Evolutionary conservation across 2,329 filamentous ascomycete species (phyloP).

Genomic region (Rachicladosporium sp.): DNA sequence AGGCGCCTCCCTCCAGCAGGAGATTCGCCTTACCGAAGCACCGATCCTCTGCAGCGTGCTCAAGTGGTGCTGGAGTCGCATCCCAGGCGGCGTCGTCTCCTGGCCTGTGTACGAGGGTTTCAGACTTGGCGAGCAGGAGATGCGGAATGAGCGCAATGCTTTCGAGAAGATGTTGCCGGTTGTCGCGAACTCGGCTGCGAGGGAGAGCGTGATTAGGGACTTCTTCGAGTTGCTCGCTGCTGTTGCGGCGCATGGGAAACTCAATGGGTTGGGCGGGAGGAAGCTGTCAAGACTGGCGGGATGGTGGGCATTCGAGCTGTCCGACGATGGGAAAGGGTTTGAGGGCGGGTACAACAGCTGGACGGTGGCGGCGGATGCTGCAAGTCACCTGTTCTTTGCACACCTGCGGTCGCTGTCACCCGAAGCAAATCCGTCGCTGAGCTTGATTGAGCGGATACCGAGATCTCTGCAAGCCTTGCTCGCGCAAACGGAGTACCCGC

Average conservation of each 20-base stretch:
- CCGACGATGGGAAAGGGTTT: conserved; percentile 77
- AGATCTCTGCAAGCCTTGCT: conserved; percentile 83
- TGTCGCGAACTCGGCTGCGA: conserved; percentile 75
- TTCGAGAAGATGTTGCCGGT: conserved; percentile 95
- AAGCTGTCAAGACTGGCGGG: conserved; percentile 91
- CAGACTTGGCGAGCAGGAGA: conserved; percentile 87
- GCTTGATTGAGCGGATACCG: conserved; percentile 73
- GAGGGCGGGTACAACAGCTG: conserved; percentile 88
- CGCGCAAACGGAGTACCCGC: conserved; percentile 88
- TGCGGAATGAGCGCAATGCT: conserved; percentile 77
- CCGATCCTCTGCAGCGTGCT: conserved; percentile 90
- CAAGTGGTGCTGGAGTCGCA: conserved; percentile 97
- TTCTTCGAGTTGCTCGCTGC: conserved; percentile 91
- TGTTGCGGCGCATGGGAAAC: conserved; percentile 84
- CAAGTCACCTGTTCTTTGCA: conserved; percentile 94
- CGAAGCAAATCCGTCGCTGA: conserved; percentile 54
- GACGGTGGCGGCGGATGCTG: conserved; percentile 83
- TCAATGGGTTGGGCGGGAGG: conserved; percentile 80
- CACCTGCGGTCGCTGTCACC: conserved; percentile 84
- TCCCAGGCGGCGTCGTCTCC: conserved; percentile 81
- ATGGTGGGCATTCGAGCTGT: conserved; percentile 97
- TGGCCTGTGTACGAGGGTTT: conserved; percentile 98
- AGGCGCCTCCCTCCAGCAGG: conserved; percentile 64
- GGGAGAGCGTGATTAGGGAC: conserved; percentile 81
- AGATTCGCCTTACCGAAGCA: conserved; percentile 83